Base-by-base conservation (phyloP, 805 yeast species). In the Myxozyma vanderwaltii region DNA sequence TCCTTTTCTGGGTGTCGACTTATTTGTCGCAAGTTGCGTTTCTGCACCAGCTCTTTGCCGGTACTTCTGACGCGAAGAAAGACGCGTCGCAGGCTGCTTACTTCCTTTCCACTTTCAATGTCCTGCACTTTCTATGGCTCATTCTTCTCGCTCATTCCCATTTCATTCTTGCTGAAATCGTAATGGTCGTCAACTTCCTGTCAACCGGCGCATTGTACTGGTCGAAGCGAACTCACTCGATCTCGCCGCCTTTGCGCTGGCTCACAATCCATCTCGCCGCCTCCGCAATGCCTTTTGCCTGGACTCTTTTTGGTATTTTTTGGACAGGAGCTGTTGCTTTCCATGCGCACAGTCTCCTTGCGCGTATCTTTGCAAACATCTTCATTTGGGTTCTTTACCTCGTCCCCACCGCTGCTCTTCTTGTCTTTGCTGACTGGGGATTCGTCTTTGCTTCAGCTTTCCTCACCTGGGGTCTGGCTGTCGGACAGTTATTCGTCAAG, bases 291-390 rank as follows among this genome's bases (percentile, higher is more conserved):
- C 95, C 96, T 13, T 72, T 87, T 56, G 78, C 87, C 33, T 89
- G 96, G 96, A 74, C 85, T 38, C 70, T 86, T 59, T 87, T 84
- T 69, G 85, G 84, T 24, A 70, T 89, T 39, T 86, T 88, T 77
- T 89, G 96, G 96, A 87, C 86, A 69, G 95, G 95, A 47, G 91
- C 95, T 1, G 86, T 86, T 29, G 71, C 86, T 70, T 81, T 85
- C 75, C 87, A 85, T 61, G 81, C 86, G 12, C 81, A 81, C 56
- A 63, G 63, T 60, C 71, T 86, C n/a, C 73, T 61, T n/a, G 84
- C 89, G 15, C 79, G 95, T 59, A 73, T 89, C 51, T 61, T 88
- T 23, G 89, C 92, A 53, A 88, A 89, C 71, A 71, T 88, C 35
- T 77, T 86, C 63, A 82, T 89, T 68, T 89, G 96, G 96, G 85